phyloP scores from a whole-genome alignment of 2,329 filamentous ascomycete species.

The Aspergillus texensis region DNA sequence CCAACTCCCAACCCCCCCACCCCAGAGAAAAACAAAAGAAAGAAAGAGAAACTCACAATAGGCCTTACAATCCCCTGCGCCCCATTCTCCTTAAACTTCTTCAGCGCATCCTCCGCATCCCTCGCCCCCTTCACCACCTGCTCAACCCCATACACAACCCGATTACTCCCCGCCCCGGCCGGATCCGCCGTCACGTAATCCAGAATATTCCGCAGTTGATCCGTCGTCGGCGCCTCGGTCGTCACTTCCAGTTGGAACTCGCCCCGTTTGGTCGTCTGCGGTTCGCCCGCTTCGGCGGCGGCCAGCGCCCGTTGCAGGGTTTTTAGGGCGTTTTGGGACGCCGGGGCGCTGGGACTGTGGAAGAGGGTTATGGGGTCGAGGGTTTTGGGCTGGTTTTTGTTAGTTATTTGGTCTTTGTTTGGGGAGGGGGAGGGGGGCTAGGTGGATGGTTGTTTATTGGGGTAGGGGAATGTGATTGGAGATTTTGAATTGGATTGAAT shows the following conservation, averaged over 20 bases:
- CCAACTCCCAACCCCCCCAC: conserved; percentile 23
- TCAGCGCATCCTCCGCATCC: conserved; percentile 75
- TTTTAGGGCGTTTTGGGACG: conserved; percentile 72
- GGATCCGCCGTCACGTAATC: conserved; percentile 59
- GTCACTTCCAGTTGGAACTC: conserved; percentile 88
- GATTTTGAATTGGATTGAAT: too few relatives aligned
- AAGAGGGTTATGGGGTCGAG: conserved; percentile 95
- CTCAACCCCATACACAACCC: conserved; percentile 64
- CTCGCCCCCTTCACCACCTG: conserved; percentile 75
- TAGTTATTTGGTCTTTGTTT: not conserved
- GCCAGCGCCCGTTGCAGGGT: conserved; percentile 81
- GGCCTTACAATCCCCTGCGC: conserved; percentile 69
- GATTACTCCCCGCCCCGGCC: conserved; percentile 61
- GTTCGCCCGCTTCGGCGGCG: conserved; percentile 71
- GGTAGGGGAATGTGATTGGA: too few relatives aligned
- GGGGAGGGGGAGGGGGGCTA: too few relatives aligned
- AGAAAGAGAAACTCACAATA: conserved; percentile 60
- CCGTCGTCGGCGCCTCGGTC: conserved; percentile 75
- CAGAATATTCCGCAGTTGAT: conserved; percentile 81
- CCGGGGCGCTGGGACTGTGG: conserved; percentile 75
- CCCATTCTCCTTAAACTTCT: conserved; percentile 72
- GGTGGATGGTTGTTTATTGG: too few relatives aligned
- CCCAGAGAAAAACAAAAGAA: not conserved
- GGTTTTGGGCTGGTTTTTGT: conserved; percentile 65
- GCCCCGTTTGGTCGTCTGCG: conserved; percentile 67